Percentiles rank a stretch among this genome's conserved stretches.
phyloP scores from a whole-genome alignment of 2,329 filamentous ascomycete species.

The Didymella sp. region DNA sequence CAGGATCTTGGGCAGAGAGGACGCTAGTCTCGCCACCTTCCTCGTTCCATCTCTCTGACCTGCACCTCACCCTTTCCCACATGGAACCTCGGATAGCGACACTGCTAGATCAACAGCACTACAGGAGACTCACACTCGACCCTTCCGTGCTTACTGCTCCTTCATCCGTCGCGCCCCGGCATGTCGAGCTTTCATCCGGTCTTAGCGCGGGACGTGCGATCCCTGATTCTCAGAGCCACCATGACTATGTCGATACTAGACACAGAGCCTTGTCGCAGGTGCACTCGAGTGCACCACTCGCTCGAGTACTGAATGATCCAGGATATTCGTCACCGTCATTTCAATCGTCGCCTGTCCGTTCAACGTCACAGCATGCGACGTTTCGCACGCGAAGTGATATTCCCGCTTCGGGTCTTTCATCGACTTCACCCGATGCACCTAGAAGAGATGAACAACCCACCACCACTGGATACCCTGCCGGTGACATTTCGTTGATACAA shows the following conservation, averaged over 20 bases:
- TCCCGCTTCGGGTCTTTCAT: constrained; percentile 34
- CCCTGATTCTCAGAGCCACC: constrained; percentile 10
- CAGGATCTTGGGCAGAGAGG: background rate
- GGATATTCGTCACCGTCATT: constrained; percentile 14
- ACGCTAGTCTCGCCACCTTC: constrained; percentile 10
- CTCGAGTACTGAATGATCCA: constrained; percentile 45
- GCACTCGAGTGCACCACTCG: constrained; percentile 43
- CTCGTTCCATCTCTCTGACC: background rate
- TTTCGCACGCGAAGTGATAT: constrained; percentile 43
- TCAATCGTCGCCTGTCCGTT: constrained; percentile 22
- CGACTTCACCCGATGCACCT: constrained; percentile 29
- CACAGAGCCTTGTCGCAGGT: constrained; percentile 14
- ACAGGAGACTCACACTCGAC: constrained; percentile 26
- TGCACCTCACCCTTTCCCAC: constrained; percentile 4
- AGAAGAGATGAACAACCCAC: constrained; percentile 30
- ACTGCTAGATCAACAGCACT: constrained; percentile 29
- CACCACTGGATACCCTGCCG: constrained; percentile 20
- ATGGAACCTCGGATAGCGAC: constrained; percentile 43
- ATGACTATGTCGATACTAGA: constrained; percentile 14
- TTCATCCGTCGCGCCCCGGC: constrained; percentile 18
- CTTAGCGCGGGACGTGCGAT: constrained; percentile 16
- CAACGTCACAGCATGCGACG: constrained; percentile 25
- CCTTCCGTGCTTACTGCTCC: constrained; percentile 19
- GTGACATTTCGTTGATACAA: constrained; percentile 38
- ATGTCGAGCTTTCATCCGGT: constrained; percentile 24